Conservation (phyloP, 2,329 filamentous ascomycete species). For the Sarocladium kiliense region DNA sequence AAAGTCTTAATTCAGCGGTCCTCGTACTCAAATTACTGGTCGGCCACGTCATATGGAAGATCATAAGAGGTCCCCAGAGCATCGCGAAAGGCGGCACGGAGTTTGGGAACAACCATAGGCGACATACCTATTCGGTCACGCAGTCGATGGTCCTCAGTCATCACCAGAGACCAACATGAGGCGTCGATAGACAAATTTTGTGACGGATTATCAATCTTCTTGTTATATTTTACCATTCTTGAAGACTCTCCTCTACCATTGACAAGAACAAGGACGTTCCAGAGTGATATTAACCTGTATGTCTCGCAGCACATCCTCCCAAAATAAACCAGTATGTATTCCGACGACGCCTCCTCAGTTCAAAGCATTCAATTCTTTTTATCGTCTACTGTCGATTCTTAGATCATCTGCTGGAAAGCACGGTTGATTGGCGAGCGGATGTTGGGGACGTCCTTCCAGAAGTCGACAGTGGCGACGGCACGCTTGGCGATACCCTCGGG, state of each 20-base stretch:
- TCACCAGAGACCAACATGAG: too few relatives aligned
- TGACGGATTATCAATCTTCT: background rate
- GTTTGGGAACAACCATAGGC: background rate
- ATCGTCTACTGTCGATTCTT: constrained; percentile 29
- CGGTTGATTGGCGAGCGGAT: constrained; percentile 94
- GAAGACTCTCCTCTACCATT: background rate
- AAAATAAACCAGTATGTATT: background rate
- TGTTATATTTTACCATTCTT: background rate
- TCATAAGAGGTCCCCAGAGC: background rate
- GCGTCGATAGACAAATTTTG: background rate
- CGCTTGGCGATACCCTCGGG: constrained; percentile 96
- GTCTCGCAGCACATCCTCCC: background rate
- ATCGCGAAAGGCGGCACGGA: background rate
- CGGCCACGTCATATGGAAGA: too few relatives aligned
- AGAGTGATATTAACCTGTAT: too few relatives aligned
- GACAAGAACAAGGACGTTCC: background rate
- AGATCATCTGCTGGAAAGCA: constrained; percentile 96
- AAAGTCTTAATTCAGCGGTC: background rate
- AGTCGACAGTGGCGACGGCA: constrained; percentile 84
- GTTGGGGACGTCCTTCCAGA: constrained; percentile 92
- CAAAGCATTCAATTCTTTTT: background rate
- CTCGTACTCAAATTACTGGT: too few relatives aligned
- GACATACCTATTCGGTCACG: too few relatives aligned
- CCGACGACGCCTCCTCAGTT: background rate
- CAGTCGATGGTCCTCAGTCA: too few relatives aligned